Conservation (phyloP, 192 early-diverging fungal genomes). For the Pilaira anomala region DNA sequence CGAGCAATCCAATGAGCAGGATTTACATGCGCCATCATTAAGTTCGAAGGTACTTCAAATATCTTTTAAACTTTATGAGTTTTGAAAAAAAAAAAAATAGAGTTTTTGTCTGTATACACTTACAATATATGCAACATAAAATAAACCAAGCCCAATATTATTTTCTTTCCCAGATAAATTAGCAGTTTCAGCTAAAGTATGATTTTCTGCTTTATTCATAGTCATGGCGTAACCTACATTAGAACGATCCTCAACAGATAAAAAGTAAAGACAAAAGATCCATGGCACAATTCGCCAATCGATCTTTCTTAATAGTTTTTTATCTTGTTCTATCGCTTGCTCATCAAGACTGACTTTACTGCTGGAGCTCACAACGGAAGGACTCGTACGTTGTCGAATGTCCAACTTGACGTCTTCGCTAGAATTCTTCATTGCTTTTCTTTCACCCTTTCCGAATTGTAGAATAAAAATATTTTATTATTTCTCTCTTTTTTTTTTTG, state of each 20-base stretch:
- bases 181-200: constrained; percentile 27
- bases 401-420: no score
- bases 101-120: neutral
- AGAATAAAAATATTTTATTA: no score
- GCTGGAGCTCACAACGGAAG: no score
- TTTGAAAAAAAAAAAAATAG: no score
- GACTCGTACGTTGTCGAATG: no score
- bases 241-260: constrained; percentile 30
- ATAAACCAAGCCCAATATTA: constrained; percentile 33
- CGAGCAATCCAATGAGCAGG: constrained; percentile 35
- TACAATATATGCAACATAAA: constrained; percentile 39
- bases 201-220: constrained; percentile 31
- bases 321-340: constrained; percentile 15
- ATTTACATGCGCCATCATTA: constrained; percentile 34
- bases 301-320: constrained; percentile 27
- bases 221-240: constrained; percentile 38
- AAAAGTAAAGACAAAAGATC: constrained; percentile 36
- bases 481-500: no score
- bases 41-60: constrained; percentile 36
- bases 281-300: constrained; percentile 36
- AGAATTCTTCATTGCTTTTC: no score
- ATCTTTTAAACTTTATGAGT: constrained; percentile 15
- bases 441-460: no score
- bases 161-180: constrained; percentile 18
- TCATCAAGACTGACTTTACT: no score